Evolutionary conservation across 23 red algal genomes (phyloP).

Genomic region (Porphyridium purpureum): DNA sequence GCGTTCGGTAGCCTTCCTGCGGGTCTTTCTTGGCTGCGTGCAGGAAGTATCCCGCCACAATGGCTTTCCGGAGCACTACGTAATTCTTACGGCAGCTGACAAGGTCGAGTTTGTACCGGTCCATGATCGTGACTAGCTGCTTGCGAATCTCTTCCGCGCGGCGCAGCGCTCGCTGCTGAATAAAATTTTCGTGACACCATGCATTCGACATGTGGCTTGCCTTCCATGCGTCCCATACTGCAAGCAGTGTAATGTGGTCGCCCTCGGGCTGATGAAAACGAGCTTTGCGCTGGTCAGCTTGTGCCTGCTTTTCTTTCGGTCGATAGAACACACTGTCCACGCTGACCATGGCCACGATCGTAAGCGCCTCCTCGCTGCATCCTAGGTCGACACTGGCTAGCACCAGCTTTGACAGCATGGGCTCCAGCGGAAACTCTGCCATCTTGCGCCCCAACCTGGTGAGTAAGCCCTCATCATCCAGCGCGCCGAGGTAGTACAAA

Average conservation of each 20-base stretch:
- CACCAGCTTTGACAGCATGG: slow-evolving; percentile 79
- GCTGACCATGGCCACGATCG: slow-evolving; percentile 83
- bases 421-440: slow-evolving; percentile 91
- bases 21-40: slow-evolving; percentile 78
- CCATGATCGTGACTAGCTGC: slow-evolving; percentile 87
- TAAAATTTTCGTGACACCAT: slow-evolving; percentile 92
- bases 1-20: slow-evolving; percentile 67
- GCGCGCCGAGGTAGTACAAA: slow-evolving; percentile 56
- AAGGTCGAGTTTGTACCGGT: slow-evolving; percentile 48
- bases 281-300: slow-evolving; percentile 61
- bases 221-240: slow-evolving; percentile 86
- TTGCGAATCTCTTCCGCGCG: slow-evolving; percentile 80
- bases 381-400: slow-evolving; percentile 81
- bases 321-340: slow-evolving; percentile 81
- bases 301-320: slow-evolving; percentile 73
- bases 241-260: slow-evolving; percentile 68
- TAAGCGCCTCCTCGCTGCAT: slow-evolving; percentile 83
- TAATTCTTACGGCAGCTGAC: slow-evolving; percentile 32
- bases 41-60: slow-evolving; percentile 77
- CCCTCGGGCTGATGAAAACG: slow-evolving; percentile 83
- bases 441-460: slow-evolving; percentile 71
- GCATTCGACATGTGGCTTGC: slow-evolving; percentile 46
- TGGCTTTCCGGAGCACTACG: slow-evolving; percentile 58
- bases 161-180: slow-evolving; percentile 69
- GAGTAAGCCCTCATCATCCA: slow-evolving; percentile 77